A percentile compares a stretch with the other conserved stretches of the same genome.
Evolutionary conservation across 768 basidiomycete genomes (phyloP).

Genomic region (Favolaschia claudopus): DNA sequence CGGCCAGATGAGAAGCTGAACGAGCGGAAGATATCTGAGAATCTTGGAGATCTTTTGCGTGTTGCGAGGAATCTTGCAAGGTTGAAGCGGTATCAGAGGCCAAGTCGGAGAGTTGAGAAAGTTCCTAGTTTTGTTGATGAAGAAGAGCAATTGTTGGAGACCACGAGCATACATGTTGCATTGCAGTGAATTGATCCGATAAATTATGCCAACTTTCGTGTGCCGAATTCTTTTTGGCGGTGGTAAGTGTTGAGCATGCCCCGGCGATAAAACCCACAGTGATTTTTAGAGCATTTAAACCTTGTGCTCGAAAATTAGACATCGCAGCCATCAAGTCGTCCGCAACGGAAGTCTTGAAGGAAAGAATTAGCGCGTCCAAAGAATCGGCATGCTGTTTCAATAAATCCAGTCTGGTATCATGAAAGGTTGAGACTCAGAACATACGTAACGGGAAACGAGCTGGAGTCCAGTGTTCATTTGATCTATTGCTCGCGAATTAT

Average conservation of each 20-base stretch:
- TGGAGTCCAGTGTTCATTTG: constrained; percentile 16
- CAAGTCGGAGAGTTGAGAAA: constrained; percentile 29
- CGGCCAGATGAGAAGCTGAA: constrained; percentile 44
- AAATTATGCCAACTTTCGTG: constrained; percentile 37
- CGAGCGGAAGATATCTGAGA: constrained; percentile 46
- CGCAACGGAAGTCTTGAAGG: constrained; percentile 4
- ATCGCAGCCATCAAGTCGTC: constrained; percentile 10
- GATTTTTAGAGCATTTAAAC: constrained; percentile 7
- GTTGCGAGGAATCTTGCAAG: constrained; percentile 39
- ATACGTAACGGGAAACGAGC: constrained; percentile 18
- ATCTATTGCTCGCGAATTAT: constrained; percentile 11
- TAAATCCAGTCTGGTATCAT: background rate
- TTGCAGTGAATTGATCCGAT: constrained; percentile 29
- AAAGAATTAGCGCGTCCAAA: constrained; percentile 14
- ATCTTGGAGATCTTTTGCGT: constrained; percentile 39
- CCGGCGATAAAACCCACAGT: constrained; percentile 3
- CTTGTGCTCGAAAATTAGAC: constrained; percentile 18
- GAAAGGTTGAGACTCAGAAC: background rate
- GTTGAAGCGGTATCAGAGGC: constrained; percentile 32
- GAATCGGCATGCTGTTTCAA: constrained; percentile 26
- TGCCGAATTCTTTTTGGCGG: constrained; percentile 34
- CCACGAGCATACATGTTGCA: constrained; percentile 39
- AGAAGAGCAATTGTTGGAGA: background rate
- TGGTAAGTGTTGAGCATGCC: background rate
- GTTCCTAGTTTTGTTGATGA: constrained; percentile 24